Conservation (phyloP, 768 basidiomycete species). For the Neoboletus subvelutipes region DNA sequence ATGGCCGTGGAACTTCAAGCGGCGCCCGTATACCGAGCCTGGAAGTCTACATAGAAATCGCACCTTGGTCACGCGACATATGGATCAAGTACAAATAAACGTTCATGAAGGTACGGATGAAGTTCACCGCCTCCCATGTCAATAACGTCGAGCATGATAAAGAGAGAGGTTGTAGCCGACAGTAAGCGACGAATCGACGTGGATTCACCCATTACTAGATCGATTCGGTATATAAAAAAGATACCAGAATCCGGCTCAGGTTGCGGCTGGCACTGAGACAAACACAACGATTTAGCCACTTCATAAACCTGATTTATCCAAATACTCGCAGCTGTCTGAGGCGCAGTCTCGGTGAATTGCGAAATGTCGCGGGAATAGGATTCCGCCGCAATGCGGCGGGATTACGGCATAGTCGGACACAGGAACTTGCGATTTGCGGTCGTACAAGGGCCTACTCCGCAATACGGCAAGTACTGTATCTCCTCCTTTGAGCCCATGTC, state of each 20-base stretch:
- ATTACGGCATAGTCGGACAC: neutral
- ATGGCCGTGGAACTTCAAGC: slow-evolving; percentile 12
- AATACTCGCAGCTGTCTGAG: slow-evolving; percentile 3
- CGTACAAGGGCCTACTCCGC: neutral
- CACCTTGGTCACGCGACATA: neutral
- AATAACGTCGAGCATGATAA: neutral
- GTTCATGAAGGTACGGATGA: neutral
- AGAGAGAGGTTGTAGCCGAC: neutral
- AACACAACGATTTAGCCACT: slow-evolving; percentile 11
- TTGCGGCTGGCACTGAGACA: slow-evolving; percentile 10
- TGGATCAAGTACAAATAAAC: too few relatives aligned
- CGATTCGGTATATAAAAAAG: neutral
- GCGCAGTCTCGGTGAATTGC: neutral
- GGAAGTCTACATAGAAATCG: neutral
- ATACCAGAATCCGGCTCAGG: neutral
- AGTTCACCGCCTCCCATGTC: neutral
- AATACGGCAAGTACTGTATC: neutral
- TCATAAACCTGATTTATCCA: neutral
- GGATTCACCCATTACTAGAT: neutral
- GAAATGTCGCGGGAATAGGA: neutral
- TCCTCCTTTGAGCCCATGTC: neutral
- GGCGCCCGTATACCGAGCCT: neutral
- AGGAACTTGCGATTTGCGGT: neutral
- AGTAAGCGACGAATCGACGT: neutral
- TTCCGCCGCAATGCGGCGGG: slow-evolving; percentile 1